A percentile compares a stretch with the other conserved stretches of the same genome.
These are phyloP conservation scores for Talaromyces wortmannii DNA, from an alignment of 495 filamentous ascomycete species.

Conservation along the genomic window DNA sequence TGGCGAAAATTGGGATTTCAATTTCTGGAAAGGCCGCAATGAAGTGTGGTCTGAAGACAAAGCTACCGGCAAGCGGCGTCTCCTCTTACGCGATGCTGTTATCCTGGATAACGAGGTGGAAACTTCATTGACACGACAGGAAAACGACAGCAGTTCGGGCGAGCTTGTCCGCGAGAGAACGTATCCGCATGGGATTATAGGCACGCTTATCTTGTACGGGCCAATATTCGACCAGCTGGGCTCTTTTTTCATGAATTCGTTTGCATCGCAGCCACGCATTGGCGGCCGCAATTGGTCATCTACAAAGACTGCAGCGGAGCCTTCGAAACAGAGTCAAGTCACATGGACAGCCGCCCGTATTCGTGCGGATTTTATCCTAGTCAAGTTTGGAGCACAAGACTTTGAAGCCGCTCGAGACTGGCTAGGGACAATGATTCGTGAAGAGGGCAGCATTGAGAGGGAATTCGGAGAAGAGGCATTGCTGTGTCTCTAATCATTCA, in stretches of 20 bases:
- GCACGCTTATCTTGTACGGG: constrained; percentile 77
- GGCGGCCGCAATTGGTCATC: constrained; percentile 74
- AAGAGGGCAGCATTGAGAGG: constrained; percentile 49
- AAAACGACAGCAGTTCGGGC: constrained; percentile 18
- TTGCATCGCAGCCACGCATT: constrained; percentile 68
- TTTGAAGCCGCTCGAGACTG: constrained; percentile 58
- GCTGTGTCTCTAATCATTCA: constrained; percentile 40
- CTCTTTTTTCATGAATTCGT: constrained; percentile 68
- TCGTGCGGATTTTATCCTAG: constrained; percentile 70
- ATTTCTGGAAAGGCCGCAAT: constrained; percentile 71
- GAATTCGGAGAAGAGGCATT: constrained; percentile 60
- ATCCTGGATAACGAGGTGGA: constrained; percentile 52
- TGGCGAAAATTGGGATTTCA: constrained; percentile 85
- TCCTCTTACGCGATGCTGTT: constrained; percentile 77
- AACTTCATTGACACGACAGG: constrained; percentile 13
- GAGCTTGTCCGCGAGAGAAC: constrained; percentile 34
- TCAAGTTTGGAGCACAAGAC: constrained; percentile 71
- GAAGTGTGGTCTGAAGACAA: constrained; percentile 63
- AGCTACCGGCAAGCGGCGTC: constrained; percentile 36
- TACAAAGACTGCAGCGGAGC: constrained; percentile 16
- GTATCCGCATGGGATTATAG: constrained; percentile 55
- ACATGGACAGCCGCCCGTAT: constrained; percentile 84
- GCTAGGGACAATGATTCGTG: constrained; percentile 47
- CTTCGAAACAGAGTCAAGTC: constrained; percentile 50
- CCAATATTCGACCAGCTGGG: constrained; percentile 59